phyloP scores from a whole-genome alignment of 129 eudicot genomes.

The Arctium lappa region DNA sequence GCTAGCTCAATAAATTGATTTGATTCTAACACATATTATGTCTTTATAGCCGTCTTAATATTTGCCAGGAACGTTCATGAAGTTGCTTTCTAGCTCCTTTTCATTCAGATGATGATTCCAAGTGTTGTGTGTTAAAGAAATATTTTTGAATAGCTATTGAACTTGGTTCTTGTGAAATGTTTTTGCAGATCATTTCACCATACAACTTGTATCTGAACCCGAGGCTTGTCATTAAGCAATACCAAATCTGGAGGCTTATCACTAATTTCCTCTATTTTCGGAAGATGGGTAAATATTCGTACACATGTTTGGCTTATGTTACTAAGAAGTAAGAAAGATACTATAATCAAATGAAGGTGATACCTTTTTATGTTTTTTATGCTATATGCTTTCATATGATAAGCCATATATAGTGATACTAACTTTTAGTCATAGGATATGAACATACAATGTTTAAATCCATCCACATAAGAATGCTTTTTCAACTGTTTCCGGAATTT shows the following conservation, averaged over 20 bases:
- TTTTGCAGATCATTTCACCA: conserved; percentile 81
- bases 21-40: not conserved
- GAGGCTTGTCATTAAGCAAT: conserved; percentile 74
- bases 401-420: not conserved
- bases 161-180: not conserved
- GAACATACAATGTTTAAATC: not conserved
- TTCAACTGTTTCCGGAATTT: not conserved
- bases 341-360: not conserved
- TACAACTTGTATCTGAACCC: conserved; percentile 77
- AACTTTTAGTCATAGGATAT: not conserved
- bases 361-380: not conserved
- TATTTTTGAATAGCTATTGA: not conserved
- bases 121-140: not conserved
- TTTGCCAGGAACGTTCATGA: not conserved
- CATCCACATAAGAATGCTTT: not conserved
- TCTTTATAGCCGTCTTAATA: not conserved
- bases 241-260: conserved; percentile 76
- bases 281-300: conserved; percentile 66
- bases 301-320: not conserved
- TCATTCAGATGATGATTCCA: not conserved
- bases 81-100: not conserved
- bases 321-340: not conserved
- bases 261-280: conserved; percentile 87
- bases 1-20: not conserved
- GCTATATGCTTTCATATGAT: not conserved